Conservation (phyloP, 768 basidiomycete species). For the Tremella yokohamensis region DNA sequence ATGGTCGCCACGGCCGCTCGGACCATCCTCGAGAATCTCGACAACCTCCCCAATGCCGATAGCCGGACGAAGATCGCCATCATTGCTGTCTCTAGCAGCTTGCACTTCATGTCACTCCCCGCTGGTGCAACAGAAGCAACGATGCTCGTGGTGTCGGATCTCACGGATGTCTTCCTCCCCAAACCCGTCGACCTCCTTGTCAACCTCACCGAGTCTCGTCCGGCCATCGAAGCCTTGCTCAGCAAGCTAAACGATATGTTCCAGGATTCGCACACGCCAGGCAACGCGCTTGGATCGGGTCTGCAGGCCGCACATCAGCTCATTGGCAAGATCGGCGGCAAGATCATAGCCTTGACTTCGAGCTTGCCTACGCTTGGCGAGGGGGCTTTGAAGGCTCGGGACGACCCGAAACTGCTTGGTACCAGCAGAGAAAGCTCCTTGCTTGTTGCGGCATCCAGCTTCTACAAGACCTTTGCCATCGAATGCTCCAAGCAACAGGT, state of each 20-base stretch:
- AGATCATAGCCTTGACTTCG: constrained; percentile 81
- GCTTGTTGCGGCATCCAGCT: constrained; percentile 85
- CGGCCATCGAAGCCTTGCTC: constrained; percentile 74
- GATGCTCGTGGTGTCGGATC: constrained; percentile 96
- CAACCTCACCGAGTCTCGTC: constrained; percentile 79
- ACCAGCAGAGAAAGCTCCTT: constrained; percentile 93
- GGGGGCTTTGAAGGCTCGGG: constrained; percentile 89
- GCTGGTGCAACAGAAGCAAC: constrained; percentile 63
- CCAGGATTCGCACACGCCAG: constrained; percentile 87
- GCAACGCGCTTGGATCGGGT: constrained; percentile 90
- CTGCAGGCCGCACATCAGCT: constrained; percentile 94
- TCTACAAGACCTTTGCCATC: constrained; percentile 98
- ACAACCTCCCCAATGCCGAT: constrained; percentile 92
- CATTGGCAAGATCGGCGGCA: constrained; percentile 90
- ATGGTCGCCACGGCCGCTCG: constrained; percentile 99
- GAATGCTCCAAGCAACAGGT: constrained; percentile 96
- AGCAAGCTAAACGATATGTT: constrained; percentile 92
- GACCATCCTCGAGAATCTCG: constrained; percentile 90
- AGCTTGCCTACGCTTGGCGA: constrained; percentile 81
- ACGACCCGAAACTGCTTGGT: constrained; percentile 92
- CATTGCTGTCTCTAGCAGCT: constrained; percentile 81
- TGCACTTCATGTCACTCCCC: constrained; percentile 95
- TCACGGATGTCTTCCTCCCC: constrained; percentile 95
- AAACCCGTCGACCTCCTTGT: constrained; percentile 95
- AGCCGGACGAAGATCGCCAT: constrained; percentile 86